Evolutionary conservation across 2,329 filamentous ascomycete genomes (phyloP), one percentile per base, ranked within the genome.

Genomic region (Annulohypoxylon truncatum): DNA sequence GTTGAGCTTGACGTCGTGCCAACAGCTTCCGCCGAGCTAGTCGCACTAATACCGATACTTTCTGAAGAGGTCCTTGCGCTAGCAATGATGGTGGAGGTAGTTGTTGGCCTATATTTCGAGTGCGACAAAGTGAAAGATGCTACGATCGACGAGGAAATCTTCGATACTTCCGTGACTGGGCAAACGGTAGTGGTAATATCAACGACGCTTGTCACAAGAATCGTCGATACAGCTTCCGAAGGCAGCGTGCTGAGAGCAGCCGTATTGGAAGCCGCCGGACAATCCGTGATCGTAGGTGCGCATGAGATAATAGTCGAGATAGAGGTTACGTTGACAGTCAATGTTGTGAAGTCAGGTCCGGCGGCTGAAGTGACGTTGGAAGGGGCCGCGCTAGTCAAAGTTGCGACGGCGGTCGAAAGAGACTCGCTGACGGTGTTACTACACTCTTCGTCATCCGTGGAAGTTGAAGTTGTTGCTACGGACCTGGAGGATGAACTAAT

Each of bases 101-200:
- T 56, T 15, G 53, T 33, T 8, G 26, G 26, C 8, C 4, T 22
- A 28, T 31, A 18, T 18, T 22, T 48, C 15, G 71, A 57, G n/a
- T 40, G 31, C n/a, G 55, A 47, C 24, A 60, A 60, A 50, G 63
- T 73, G 40, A 69, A 68, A 12, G 71, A 73, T 12, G 61, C 66
- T 13, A 74, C 42, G n/a, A 74, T 67, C 1, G 73, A 73, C 3
- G 74, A 74, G 31, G 73, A 73, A 18, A 76, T 68, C 2, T 68
- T 60, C 3, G 67, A 31, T 3, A 66, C 74, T 6, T 72, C 73
- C 10, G 71, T 70, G 31, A 76, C 71, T 18, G 74, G 72, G 60
- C 75, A 76, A 20, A 75, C 71, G 2, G 72, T 76, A 8, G 75
- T 76, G 8, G 74, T 76, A 12, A 76, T 20, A 31, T 68, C 74